A percentile compares a stretch with the other conserved stretches of the same genome.
Conservation (phyloP, 192 early-diverging fungal genomes). For the Gigaspora rosea region DNA sequence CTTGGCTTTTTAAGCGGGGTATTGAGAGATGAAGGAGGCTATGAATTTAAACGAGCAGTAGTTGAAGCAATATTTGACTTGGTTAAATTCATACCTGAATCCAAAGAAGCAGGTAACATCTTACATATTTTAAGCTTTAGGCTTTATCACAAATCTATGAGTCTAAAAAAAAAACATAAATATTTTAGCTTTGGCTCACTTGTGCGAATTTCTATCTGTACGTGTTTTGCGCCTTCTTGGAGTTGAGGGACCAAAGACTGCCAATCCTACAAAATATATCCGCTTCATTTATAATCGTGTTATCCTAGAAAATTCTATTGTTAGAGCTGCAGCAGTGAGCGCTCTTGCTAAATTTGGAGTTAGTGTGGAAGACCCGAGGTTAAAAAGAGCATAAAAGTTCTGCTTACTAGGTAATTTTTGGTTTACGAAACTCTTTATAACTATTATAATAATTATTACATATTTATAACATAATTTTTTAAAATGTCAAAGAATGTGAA, state of each 20-base stretch:
- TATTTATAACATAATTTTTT: background rate
- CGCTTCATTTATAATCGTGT: slow-evolving; percentile 99
- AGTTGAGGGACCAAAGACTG: slow-evolving; percentile 87
- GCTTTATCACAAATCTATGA: background rate
- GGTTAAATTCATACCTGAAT: slow-evolving; percentile 90
- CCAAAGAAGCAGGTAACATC: slow-evolving; percentile 78
- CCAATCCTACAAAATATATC: slow-evolving; percentile 93
- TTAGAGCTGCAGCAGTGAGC: slow-evolving; percentile 94
- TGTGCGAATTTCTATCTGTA: slow-evolving; percentile 99
- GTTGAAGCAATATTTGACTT: slow-evolving; percentile 98
- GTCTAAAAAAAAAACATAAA: background rate
- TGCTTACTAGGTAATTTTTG: slow-evolving; percentile 64
- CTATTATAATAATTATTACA: background rate
- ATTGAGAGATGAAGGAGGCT: slow-evolving; percentile 96
- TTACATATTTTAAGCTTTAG: background rate
- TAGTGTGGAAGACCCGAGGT: slow-evolving; percentile 70
- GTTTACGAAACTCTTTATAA: background rate
- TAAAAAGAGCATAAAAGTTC: slow-evolving; percentile 75
- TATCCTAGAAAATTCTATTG: slow-evolving; percentile 95
- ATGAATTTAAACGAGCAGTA: slow-evolving; percentile 94
- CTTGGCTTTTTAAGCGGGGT: slow-evolving; percentile 89
- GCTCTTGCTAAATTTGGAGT: slow-evolving; percentile 94
- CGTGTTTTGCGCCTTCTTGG: slow-evolving; percentile 94
- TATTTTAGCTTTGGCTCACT: slow-evolving; percentile 78
- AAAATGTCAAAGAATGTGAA: too few relatives aligned